These are phyloP conservation scores for Daedaleopsis sinensis DNA, from an alignment of 768 basidiomycete genomes.

Conservation along the genomic window DNA sequence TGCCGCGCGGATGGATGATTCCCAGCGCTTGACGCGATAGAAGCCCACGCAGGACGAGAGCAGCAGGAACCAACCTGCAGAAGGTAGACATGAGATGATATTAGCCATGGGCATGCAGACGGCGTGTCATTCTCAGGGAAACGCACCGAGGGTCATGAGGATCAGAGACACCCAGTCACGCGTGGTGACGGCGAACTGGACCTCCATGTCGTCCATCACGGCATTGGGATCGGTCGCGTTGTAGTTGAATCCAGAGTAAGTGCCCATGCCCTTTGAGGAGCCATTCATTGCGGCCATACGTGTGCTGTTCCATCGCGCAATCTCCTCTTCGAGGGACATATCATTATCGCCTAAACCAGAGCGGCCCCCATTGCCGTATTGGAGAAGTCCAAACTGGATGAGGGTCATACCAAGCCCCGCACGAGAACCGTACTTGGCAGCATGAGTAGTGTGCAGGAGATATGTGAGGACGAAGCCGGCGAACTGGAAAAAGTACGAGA, in stretches of 20 bases:
- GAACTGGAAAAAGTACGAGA: slow-evolving; percentile 97
- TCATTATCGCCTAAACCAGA: slow-evolving; percentile 12
- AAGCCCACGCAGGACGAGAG: slow-evolving; percentile 82
- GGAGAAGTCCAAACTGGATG: slow-evolving; percentile 83
- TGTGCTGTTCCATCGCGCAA: slow-evolving; percentile 8
- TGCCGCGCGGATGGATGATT: slow-evolving; percentile 61
- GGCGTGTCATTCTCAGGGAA: background rate
- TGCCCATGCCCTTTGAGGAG: slow-evolving; percentile 8
- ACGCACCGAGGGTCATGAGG: slow-evolving; percentile 83
- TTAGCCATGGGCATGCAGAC: background rate
- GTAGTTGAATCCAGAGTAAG: background rate
- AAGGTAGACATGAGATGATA: background rate
- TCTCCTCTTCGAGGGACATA: slow-evolving; percentile 15
- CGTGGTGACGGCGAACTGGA: slow-evolving; percentile 47
- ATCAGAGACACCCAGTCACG: slow-evolving; percentile 91
- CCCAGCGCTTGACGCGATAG: slow-evolving; percentile 87
- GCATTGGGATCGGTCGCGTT: slow-evolving; percentile 21
- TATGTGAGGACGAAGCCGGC: slow-evolving; percentile 92
- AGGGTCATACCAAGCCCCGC: slow-evolving; percentile 95
- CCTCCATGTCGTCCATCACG: slow-evolving; percentile 12
- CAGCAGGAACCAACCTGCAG: slow-evolving; percentile 86
- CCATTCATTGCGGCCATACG: slow-evolving; percentile 27
- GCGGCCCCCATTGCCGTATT: slow-evolving; percentile 15
- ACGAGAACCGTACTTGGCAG: slow-evolving; percentile 90
- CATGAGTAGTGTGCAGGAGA: slow-evolving; percentile 89